phyloP scores from a whole-genome alignment of 371 early-diverging fungal species.

The Zopfochytrium polystomum region DNA sequence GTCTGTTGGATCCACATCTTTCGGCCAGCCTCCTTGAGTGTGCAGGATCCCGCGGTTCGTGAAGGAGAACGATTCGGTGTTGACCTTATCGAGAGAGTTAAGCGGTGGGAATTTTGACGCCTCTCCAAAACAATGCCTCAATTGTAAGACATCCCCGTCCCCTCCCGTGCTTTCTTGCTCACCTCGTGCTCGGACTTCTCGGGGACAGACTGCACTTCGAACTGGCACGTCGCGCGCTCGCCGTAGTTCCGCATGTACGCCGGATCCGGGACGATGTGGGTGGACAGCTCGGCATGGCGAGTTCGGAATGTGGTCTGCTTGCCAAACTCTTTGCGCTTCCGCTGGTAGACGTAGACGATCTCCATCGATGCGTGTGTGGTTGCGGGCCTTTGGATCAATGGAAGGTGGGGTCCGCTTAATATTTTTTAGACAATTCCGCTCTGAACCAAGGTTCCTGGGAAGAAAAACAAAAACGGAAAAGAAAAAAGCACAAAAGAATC shows the following conservation, averaged over 20 bases:
- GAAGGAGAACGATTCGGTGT: constrained; percentile 50
- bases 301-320: constrained; percentile 47
- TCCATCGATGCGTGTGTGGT: too few species aligned
- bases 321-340: constrained; percentile 56
- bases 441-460: too few species aligned
- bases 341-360: constrained; percentile 58
- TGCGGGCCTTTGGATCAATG: too few species aligned
- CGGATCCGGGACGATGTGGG: constrained; percentile 48
- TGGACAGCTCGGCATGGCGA: constrained; percentile 32
- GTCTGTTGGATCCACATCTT: constrained; percentile 56
- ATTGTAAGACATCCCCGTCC: too few species aligned
- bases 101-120: constrained; percentile 21
- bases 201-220: constrained; percentile 47
- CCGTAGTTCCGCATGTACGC: constrained; percentile 42
- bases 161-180: too few species aligned
- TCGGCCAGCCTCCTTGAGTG: constrained; percentile 59
- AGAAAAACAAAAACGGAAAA: too few species aligned
- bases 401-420: too few species aligned
- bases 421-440: too few species aligned
- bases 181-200: constrained; percentile 61
- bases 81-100: too few species aligned
- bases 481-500: too few species aligned
- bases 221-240: constrained; percentile 43
- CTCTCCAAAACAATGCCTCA: too few species aligned
- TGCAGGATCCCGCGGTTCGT: constrained; percentile 53